phyloP scores from a whole-genome alignment of 768 basidiomycete genomes.

The Nidula microcarpa region DNA sequence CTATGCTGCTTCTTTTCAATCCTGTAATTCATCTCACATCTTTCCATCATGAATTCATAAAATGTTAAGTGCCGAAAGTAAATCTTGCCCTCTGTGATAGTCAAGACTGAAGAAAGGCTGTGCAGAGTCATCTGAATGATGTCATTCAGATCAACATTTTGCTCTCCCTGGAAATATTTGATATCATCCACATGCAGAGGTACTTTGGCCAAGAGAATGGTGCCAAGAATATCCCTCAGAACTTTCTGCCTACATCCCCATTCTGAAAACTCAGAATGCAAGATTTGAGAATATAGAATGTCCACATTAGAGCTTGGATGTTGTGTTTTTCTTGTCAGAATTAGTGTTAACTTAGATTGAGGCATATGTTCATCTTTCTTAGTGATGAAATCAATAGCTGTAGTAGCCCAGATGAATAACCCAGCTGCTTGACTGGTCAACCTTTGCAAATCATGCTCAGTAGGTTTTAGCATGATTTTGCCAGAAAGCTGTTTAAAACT shows the following conservation, averaged over 20 bases:
- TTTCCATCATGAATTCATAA: background rate
- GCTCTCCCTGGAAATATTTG: background rate
- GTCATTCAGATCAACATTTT: background rate
- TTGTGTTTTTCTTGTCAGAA: background rate
- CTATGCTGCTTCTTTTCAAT: background rate
- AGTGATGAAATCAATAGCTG: background rate
- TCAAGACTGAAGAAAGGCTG: background rate
- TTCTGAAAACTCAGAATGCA: background rate
- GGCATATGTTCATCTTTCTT: background rate
- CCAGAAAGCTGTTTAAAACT: background rate
- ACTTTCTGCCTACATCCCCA: background rate
- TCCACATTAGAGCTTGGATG: background rate
- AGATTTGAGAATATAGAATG: background rate
- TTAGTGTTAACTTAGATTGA: background rate
- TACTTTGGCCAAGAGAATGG: background rate
- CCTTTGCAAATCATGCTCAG: background rate
- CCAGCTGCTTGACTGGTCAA: background rate
- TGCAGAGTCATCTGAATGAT: background rate
- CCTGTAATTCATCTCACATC: background rate
- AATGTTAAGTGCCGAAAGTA: background rate
- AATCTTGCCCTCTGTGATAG: background rate
- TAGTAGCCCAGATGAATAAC: background rate
- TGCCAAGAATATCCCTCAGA: background rate
- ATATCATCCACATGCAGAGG: background rate
- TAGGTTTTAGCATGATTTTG: background rate